Percentiles rank a stretch among this genome's conserved stretches.
Conservation (phyloP, 139 green algal genomes). For the Asterochloris sp. region DNA sequence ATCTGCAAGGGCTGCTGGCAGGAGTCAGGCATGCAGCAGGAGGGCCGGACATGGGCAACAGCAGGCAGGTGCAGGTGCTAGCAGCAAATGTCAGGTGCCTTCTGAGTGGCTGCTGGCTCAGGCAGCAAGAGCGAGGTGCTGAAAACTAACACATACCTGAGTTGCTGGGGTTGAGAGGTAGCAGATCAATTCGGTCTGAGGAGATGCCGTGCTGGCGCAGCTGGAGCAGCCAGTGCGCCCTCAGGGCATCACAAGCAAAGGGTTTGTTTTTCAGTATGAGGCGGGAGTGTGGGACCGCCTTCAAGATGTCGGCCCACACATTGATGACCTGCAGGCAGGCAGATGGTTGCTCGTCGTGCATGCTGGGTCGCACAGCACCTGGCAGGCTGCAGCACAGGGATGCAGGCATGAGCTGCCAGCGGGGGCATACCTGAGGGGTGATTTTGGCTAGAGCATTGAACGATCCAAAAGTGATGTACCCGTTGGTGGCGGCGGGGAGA, state of each 20-base stretch:
- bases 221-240: slow-evolving; percentile 34
- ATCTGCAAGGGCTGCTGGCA: slow-evolving; percentile 54
- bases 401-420: slow-evolving; percentile 74
- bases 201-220: slow-evolving; percentile 13
- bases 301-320: slow-evolving; percentile 78
- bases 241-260: slow-evolving; percentile 79
- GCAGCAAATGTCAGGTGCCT: no score
- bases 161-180: slow-evolving; percentile 8
- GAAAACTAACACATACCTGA: background rate
- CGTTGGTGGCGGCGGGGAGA: slow-evolving; percentile 58
- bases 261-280: slow-evolving; percentile 98
- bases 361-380: background rate
- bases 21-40: background rate
- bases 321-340: slow-evolving; percentile 54
- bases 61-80: no score
- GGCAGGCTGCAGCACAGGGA: background rate
- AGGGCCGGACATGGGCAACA: background rate
- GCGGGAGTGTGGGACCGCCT: slow-evolving; percentile 62
- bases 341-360: background rate
- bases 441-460: slow-evolving; percentile 99
- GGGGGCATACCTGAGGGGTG: slow-evolving; percentile 70
- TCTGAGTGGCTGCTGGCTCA: background rate
- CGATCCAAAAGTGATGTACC: slow-evolving; percentile 95
- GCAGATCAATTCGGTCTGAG: slow-evolving; percentile 13
- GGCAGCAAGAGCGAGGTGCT: no score